A percentile compares a stretch with the other conserved stretches of the same genome.
Conservation (phyloP, 495 filamentous ascomycete species). For the Amphirosellinia nigrospora region DNA sequence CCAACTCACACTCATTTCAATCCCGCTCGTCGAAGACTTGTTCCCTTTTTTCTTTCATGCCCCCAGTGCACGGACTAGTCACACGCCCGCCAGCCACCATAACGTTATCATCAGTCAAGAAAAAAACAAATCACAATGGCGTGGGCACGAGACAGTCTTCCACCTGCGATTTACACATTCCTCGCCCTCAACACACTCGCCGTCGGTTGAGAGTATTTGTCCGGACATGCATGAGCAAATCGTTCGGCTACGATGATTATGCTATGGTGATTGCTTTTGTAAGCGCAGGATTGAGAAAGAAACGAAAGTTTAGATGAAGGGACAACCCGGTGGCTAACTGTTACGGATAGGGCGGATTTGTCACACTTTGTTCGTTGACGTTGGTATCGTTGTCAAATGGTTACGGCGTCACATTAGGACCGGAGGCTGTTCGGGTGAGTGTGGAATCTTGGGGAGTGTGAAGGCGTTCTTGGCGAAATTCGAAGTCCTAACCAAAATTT, state of each 20-base stretch:
- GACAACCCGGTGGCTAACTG: background rate
- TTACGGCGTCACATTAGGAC: conserved; percentile 16
- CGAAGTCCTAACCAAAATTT: background rate
- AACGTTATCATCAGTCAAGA: conserved; percentile 6
- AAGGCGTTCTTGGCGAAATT: background rate
- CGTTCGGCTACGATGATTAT: conserved; percentile 27
- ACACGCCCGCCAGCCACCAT: conserved; percentile 16
- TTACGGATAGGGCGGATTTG: conserved; percentile 12
- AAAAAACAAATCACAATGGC: conserved; percentile 24
- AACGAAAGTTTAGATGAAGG: background rate
- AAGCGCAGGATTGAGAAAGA: conserved; percentile 3
- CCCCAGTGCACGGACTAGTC: background rate
- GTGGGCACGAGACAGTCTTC: conserved; percentile 29
- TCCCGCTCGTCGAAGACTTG: background rate
- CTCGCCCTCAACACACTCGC: conserved; percentile 23
- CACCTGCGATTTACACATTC: conserved; percentile 25
- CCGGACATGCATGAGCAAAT: conserved; percentile 27
- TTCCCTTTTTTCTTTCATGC: background rate
- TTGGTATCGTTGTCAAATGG: conserved; percentile 22
- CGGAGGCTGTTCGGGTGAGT: conserved; percentile 23
- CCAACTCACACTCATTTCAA: background rate
- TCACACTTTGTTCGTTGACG: conserved; percentile 24
- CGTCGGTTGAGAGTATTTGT: conserved; percentile 21
- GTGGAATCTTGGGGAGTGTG: background rate
- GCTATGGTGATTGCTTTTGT: conserved; percentile 25